These are phyloP conservation scores for Xylaria sp. DNA, from an alignment of 2,329 filamentous ascomycete genomes.

Conservation along the genomic window DNA sequence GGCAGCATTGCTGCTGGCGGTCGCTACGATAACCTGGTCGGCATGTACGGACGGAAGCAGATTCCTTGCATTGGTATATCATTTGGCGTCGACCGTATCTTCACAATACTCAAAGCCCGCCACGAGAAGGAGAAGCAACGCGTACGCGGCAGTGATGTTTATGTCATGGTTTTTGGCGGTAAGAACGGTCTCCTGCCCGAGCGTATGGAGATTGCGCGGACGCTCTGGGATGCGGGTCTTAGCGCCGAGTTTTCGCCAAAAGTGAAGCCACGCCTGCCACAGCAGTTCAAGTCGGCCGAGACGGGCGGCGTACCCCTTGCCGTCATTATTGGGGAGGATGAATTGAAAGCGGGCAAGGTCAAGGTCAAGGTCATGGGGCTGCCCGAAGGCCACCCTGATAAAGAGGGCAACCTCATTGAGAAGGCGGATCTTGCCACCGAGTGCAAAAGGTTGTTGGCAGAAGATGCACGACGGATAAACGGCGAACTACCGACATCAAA, in stretches of 20 bases:
- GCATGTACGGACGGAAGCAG: constrained; percentile 79
- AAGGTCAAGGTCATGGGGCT: constrained; percentile 81
- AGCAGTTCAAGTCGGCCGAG: constrained; percentile 94
- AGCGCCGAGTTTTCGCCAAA: constrained; percentile 94
- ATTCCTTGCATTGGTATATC: constrained; percentile 83
- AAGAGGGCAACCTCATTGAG: constrained; percentile 81
- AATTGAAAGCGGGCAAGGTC: constrained; percentile 83
- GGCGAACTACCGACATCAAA: constrained; percentile 12
- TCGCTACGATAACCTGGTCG: constrained; percentile 80
- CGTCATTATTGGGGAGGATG: constrained; percentile 91
- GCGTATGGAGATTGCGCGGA: constrained; percentile 81
- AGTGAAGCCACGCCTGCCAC: constrained; percentile 85
- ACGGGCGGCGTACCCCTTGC: constrained; percentile 82
- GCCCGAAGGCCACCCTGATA: constrained; percentile 87
- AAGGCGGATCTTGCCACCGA: constrained; percentile 31
- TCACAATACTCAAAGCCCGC: constrained; percentile 78
- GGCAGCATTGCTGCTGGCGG: constrained; percentile 81
- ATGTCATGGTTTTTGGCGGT: constrained; percentile 93
- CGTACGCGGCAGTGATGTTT: constrained; percentile 71
- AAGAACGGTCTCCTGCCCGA: constrained; percentile 84
- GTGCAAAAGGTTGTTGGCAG: constrained; percentile 32
- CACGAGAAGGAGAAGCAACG: constrained; percentile 59
- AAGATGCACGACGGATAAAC: constrained; percentile 26
- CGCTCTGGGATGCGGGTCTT: constrained; percentile 87
- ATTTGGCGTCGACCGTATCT: constrained; percentile 83